Percentiles rank a stretch among this genome's conserved stretches.
Evolutionary conservation across 106 monocot genomes (phyloP).

Genomic region (Phalaenopsis aphrodite): DNA sequence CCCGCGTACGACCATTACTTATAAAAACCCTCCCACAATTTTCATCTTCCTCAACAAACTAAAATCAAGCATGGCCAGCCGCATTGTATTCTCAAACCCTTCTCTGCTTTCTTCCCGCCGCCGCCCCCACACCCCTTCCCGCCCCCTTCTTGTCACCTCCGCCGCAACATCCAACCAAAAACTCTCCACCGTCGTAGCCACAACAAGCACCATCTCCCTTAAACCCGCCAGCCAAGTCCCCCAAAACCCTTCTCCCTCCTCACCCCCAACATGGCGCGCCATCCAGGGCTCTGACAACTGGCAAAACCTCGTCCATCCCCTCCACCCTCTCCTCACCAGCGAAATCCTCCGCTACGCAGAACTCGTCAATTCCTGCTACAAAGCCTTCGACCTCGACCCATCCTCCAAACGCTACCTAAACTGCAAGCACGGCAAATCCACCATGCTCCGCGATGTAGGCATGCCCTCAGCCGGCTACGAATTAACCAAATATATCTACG

Average conservation of each 20-base stretch:
- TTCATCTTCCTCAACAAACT: neutral
- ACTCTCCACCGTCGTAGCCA: neutral
- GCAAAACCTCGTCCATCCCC: constrained; percentile 28
- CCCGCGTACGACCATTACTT: neutral
- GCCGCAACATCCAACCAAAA: neutral
- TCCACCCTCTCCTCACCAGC: constrained; percentile 28
- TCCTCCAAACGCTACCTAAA: constrained; percentile 38
- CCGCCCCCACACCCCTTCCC: neutral
- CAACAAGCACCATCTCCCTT: too few species aligned
- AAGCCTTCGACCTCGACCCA: constrained; percentile 47
- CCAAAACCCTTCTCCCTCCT: neutral
- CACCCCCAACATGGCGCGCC: constrained; percentile 33
- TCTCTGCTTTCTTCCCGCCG: neutral
- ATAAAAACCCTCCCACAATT: neutral
- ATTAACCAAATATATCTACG: constrained; percentile 44
- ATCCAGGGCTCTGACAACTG: constrained; percentile 52
- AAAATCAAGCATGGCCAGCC: neutral
- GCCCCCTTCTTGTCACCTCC: neutral
- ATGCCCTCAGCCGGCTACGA: constrained; percentile 28
- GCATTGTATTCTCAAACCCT: neutral
- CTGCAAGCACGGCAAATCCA: constrained; percentile 35
- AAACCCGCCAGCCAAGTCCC: too few species aligned
- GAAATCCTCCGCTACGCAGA: constrained; percentile 55
- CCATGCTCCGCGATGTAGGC: constrained; percentile 22
- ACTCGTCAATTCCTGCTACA: constrained; percentile 41